Base-by-base conservation (phyloP, 805 yeast genomes). In the Candida railenensis region DNA sequence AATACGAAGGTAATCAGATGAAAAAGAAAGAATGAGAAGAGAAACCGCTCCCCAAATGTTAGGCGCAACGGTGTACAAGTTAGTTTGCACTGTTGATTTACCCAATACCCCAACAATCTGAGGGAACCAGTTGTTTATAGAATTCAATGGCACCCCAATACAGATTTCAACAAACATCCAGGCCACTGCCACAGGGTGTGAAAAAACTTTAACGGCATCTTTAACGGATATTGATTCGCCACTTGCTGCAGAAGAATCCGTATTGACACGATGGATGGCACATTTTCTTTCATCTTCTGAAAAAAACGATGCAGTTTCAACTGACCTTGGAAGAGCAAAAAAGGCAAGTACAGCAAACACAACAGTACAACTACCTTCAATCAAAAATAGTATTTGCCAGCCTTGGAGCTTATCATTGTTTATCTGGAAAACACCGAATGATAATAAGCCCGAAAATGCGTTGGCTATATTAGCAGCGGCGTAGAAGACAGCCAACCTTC, bases 61-160 rank as follows among this genome's bases (percentile, higher is more conserved):
- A 20, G 81, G 80, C 16, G 80, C 80, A 38, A 76, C 78, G 12
- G 80, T 66, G 53, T 59, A 67, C 40, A 71, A 57, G 49, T 71
- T 69, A 14, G 75, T 70, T 56, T 64, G 62, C 15, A 70, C 74
- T 1, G 71, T 61, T 2, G 74, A 69, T 43, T 68, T 67, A 15
- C 74, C 75, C 37, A 71, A 55, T 12, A 60, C 58, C 22, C 56
- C 58, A 43, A 71, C 61, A 48, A 71, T 71, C 52, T 74, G 80
- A 2, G 81, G 80, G 50, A 75, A 72, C 78, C 78, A 74, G 55
- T 71, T 74, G 46, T 71, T 69, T 48, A 72, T 66, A n/a, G 77
- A 73, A 48, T 72, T 73, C 30, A 76, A 57, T 2, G 80, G 80
- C 20, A 76, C 80, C 45, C 79, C 80, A 40, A 75, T 66, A 36